Conservation (phyloP, 129 eudicot genomes). For the Deinandra increscens region DNA sequence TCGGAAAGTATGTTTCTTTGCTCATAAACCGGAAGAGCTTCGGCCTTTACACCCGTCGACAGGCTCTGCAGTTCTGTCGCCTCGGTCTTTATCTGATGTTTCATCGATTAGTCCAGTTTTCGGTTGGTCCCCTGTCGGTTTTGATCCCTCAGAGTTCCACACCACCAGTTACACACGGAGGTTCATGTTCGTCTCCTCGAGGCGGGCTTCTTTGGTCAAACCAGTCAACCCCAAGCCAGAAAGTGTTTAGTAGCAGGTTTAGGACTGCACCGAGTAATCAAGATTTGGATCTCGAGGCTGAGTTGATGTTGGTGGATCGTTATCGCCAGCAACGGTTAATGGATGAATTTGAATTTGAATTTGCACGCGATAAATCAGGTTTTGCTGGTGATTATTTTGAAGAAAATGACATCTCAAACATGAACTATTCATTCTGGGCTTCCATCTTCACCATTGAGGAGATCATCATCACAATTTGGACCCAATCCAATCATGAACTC, state of each 20-base stretch:
- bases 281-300: conserved; percentile 53
- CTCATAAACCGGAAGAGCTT: conserved; percentile 77
- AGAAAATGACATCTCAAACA: conserved; percentile 33
- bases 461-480: conserved; percentile 44
- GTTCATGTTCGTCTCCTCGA: conserved; percentile 47
- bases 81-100: conserved; percentile 57
- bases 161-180: conserved; percentile 49
- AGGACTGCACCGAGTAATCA: conserved; percentile 50
- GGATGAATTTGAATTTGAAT: conserved; percentile 42
- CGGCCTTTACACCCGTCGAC: conserved; percentile 83
- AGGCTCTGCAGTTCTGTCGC: conserved; percentile 79
- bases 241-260: conserved; percentile 51
- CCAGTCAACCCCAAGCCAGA: conserved; percentile 57
- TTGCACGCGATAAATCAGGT: conserved; percentile 31
- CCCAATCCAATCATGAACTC: conserved; percentile 42
- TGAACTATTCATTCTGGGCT: conserved; percentile 51
- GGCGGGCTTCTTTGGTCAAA: conserved; percentile 58
- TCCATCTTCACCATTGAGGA: conserved; percentile 59
- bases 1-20: conserved; percentile 79
- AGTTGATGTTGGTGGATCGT: conserved; percentile 36
- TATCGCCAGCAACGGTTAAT: conserved; percentile 46
- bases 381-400: conserved; percentile 32
- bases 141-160: conserved; percentile 52
- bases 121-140: conserved; percentile 54
- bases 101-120: conserved; percentile 51